phyloP scores from a whole-genome alignment of 1,139 yeast species.

The Debaryomyces fabryi region DNA sequence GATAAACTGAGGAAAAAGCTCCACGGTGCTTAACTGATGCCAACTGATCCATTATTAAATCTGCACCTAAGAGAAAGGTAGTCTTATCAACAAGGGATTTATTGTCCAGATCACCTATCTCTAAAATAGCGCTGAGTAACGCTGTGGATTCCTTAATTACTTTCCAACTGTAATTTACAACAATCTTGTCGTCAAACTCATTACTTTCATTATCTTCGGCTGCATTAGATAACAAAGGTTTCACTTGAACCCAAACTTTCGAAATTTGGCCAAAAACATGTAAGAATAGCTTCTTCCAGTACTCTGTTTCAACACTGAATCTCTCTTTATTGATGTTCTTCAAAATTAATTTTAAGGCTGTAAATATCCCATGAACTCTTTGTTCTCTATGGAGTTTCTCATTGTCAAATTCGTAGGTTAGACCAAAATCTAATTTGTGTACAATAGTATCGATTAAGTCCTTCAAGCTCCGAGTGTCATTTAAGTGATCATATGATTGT shows the following conservation, averaged over 20 bases:
- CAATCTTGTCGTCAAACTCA: conserved; percentile 46
- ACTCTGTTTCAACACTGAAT: background rate
- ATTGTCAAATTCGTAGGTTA: background rate
- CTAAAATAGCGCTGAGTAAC: conserved; percentile 46
- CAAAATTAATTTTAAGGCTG: conserved; percentile 55
- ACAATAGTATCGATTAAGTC: conserved; percentile 36
- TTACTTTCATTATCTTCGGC: conserved; percentile 44
- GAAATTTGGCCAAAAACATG: conserved; percentile 19
- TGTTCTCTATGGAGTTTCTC: conserved; percentile 28
- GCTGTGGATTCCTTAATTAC: conserved; percentile 76
- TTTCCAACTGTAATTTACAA: conserved; percentile 81
- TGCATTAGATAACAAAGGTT: conserved; percentile 62
- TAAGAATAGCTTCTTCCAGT: conserved; percentile 9
- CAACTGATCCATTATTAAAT: conserved; percentile 63
- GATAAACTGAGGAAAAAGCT: conserved; percentile 85
- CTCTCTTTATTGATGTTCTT: conserved; percentile 21
- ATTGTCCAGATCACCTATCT: conserved; percentile 18
- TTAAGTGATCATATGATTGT: conserved; percentile 21
- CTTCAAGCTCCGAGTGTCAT: conserved; percentile 18
- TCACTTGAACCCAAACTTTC: conserved; percentile 56
- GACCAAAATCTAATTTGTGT: conserved; percentile 22
- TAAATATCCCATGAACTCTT: conserved; percentile 69
- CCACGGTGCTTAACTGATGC: conserved; percentile 84
- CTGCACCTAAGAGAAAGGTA: conserved; percentile 13
- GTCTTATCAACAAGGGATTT: background rate